Base-by-base conservation (phyloP, 2,329 filamentous ascomycete species). In the Penicillium digitatum region DNA sequence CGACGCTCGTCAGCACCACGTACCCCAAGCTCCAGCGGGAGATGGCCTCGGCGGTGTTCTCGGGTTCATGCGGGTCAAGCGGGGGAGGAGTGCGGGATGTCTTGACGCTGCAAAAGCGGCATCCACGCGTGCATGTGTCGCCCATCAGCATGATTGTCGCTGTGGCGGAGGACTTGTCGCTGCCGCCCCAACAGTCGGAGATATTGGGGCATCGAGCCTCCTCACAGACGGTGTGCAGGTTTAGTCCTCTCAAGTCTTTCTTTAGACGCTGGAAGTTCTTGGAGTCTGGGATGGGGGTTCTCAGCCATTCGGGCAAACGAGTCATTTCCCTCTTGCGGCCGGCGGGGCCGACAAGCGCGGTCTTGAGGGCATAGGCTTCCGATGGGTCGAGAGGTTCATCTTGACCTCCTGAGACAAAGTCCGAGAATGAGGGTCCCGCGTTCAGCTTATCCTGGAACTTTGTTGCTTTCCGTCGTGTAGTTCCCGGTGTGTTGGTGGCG, bases 111-210 rank as follows among this genome's bases (percentile, higher is more conserved):
- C 94, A 99, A 80, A 99, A 99, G 50, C 94, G 85, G 76, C 94
- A 99, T 18, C 93, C 94, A 57, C 94, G 84, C 18, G 94, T 99
- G 76, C 94, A 99, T 9, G 93, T 97, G 74, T 99, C 94, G 61
- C 94, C 94, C 92, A 97, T 97, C 45, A 99, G 79, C 94, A 99
- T 99, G 74, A 99, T 97, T 11, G 94, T 99, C 2, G 94, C 94
- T 31, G 94, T 99, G 5, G 94, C 94, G 26, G 90, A 87, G 62
- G 85, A 87, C 78, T 96, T 96, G 72, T 88, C 85, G 69, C 81
- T 85, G 32, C 94, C 94, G 58, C 94, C 94, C 94, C 94, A 99
- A 79, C 94, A 99, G 72, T 97, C 93, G 60, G 88, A 91, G 58
- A 99, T 96, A 75, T 99, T 99, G 58, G 94, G 94, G 75, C 94